phyloP scores from a whole-genome alignment of 2,329 filamentous ascomycete species.

The Daldinia sp. region DNA sequence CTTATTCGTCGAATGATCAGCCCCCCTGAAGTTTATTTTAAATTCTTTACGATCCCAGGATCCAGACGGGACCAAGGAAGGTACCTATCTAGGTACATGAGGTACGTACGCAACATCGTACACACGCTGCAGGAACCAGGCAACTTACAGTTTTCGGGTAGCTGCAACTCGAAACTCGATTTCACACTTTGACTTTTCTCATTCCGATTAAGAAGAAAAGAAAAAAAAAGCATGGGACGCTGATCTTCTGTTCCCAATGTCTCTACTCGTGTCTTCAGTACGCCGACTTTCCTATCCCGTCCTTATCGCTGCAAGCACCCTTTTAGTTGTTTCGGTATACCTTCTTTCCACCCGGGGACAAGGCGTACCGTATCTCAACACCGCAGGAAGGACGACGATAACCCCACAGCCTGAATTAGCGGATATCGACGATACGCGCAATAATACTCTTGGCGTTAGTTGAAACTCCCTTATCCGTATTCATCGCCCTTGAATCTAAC shows the following conservation, averaged over 20 bases:
- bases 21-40: constrained; percentile 10
- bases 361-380: constrained; percentile 14
- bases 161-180: background rate
- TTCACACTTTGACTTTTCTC: constrained; percentile 1
- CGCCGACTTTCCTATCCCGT: constrained; percentile 19
- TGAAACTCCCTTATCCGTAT: background rate
- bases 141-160: constrained; percentile 1
- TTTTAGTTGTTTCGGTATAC: constrained; percentile 25
- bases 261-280: constrained; percentile 21
- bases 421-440: constrained; percentile 28
- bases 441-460: constrained; percentile 40
- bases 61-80: background rate
- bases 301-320: constrained; percentile 21
- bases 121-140: background rate
- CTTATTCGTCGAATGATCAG: constrained; percentile 5
- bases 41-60: constrained; percentile 4
- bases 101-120: background rate
- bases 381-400: background rate
- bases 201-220: background rate
- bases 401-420: constrained; percentile 8
- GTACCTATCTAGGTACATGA: background rate
- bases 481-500: background rate
- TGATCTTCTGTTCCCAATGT: constrained; percentile 6
- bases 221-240: background rate
- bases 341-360: constrained; percentile 20